These are phyloP conservation scores for Yamadazyma dendronema DNA, from an alignment of 1,139 yeast species.

Conservation along the genomic window DNA sequence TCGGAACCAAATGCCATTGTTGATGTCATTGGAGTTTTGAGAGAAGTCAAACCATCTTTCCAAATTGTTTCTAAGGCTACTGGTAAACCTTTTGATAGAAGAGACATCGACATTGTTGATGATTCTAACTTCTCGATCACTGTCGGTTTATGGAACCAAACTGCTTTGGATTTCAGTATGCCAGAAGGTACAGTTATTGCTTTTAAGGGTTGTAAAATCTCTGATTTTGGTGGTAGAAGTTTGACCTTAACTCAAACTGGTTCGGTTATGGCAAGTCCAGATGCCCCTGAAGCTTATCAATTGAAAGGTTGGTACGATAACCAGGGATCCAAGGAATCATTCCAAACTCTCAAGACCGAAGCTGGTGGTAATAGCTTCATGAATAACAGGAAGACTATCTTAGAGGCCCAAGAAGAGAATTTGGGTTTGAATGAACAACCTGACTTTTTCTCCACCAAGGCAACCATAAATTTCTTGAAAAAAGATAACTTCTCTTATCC, in stretches of 20 bases:
- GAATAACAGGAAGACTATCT: slow-evolving; percentile 60
- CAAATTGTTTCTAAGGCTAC: slow-evolving; percentile 90
- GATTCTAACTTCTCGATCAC: slow-evolving; percentile 73
- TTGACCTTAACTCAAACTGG: slow-evolving; percentile 82
- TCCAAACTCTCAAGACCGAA: slow-evolving; percentile 58
- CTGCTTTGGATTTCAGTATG: slow-evolving; percentile 71
- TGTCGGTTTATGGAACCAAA: slow-evolving; percentile 88
- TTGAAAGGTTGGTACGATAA: slow-evolving; percentile 95
- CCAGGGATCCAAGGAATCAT: slow-evolving; percentile 62
- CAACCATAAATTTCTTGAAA: slow-evolving; percentile 67
- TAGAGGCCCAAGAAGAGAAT: slow-evolving; percentile 64
- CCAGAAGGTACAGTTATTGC: slow-evolving; percentile 90
- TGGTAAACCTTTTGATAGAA: slow-evolving; percentile 87
- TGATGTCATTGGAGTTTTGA: slow-evolving; percentile 86
- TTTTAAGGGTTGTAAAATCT: slow-evolving; percentile 84
- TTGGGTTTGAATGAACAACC: slow-evolving; percentile 74
- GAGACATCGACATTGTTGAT: slow-evolving; percentile 86
- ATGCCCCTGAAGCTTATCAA: slow-evolving; percentile 79
- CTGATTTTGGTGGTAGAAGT: slow-evolving; percentile 86
- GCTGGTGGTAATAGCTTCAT: slow-evolving; percentile 28
- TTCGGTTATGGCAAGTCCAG: slow-evolving; percentile 76
- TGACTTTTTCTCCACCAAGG: slow-evolving; percentile 75
- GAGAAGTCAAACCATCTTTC: slow-evolving; percentile 68
- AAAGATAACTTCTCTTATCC: slow-evolving; percentile 83
- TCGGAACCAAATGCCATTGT: slow-evolving; percentile 70